A percentile compares a stretch with the other conserved stretches of the same genome.
phyloP scores from a whole-genome alignment of 164 flowering plant genomes.

The Saururus chinensis region DNA sequence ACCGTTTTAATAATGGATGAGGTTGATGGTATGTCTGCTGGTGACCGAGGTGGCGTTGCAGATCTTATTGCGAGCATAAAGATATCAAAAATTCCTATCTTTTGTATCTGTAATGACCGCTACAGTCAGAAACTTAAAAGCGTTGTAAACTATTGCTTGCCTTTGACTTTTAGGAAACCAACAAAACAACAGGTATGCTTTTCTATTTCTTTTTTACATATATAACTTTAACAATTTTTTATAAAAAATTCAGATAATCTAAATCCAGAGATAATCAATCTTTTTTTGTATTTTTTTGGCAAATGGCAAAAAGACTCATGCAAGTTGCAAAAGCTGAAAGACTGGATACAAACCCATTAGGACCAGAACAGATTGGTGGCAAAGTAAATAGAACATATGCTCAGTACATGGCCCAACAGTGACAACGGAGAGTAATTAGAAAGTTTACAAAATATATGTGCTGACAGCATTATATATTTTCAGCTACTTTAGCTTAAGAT shows the following conservation, averaged over 20 bases:
- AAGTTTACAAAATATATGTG: too few species aligned
- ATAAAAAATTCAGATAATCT: too few species aligned
- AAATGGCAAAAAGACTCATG: constrained; percentile 90
- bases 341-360: constrained; percentile 67
- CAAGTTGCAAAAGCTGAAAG: constrained; percentile 84
- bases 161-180: constrained; percentile 80
- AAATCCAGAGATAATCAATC: too few species aligned
- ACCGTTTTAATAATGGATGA: constrained; percentile 96
- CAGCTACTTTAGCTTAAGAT: too few species aligned
- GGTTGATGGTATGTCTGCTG: constrained; percentile 99
- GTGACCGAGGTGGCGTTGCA: constrained; percentile 96
- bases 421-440: too few species aligned
- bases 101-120: constrained; percentile 96
- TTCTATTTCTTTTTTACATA: too few species aligned
- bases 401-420: too few species aligned
- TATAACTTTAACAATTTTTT: too few species aligned
- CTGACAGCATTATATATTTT: too few species aligned
- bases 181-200: constrained; percentile 81
- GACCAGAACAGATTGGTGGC: too few species aligned
- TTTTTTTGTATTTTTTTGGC: not conserved
- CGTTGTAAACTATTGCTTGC: constrained; percentile 79
- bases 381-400: too few species aligned
- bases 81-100: constrained; percentile 84
- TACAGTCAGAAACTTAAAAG: constrained; percentile 94
- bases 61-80: constrained; percentile 96